These are phyloP conservation scores for Candida tammaniensis DNA, from an alignment of 805 yeast genomes.

Conservation along the genomic window DNA sequence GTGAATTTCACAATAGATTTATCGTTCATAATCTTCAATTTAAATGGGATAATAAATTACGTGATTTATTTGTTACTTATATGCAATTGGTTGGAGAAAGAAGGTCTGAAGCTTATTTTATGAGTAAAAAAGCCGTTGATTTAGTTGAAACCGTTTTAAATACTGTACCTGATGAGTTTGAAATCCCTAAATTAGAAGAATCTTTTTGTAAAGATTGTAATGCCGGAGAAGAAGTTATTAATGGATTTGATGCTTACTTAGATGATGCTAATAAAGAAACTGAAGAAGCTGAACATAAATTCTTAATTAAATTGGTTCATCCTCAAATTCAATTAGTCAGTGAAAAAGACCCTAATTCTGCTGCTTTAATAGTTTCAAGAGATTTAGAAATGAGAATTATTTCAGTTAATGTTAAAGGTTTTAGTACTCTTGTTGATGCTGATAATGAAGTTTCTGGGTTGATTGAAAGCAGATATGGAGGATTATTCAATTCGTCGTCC, in stretches of 20 bases:
- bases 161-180: constrained; percentile 12
- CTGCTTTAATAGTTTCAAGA: constrained; percentile 52
- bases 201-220: constrained; percentile 15
- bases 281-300: constrained; percentile 52
- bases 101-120: constrained; percentile 40
- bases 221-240: constrained; percentile 34
- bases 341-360: constrained; percentile 43
- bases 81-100: constrained; percentile 43
- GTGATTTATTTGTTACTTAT: constrained; percentile 65
- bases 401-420: constrained; percentile 40
- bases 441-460: constrained; percentile 33
- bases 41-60: constrained; percentile 71
- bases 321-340: constrained; percentile 77
- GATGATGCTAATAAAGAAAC: constrained; percentile 33
- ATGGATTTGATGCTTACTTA: constrained; percentile 53
- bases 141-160: constrained; percentile 43
- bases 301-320: constrained; percentile 62
- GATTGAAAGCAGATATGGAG: constrained; percentile 57
- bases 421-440: constrained; percentile 32
- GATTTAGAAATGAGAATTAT: constrained; percentile 58
- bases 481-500: constrained; percentile 54
- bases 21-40: constrained; percentile 69
- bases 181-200: constrained; percentile 17
- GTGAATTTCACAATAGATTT: constrained; percentile 62
- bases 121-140: constrained; percentile 49